These are phyloP conservation scores for Pythium myriotylum DNA, from an alignment of 352 stramenopile genomes.

Conservation along the genomic window DNA sequence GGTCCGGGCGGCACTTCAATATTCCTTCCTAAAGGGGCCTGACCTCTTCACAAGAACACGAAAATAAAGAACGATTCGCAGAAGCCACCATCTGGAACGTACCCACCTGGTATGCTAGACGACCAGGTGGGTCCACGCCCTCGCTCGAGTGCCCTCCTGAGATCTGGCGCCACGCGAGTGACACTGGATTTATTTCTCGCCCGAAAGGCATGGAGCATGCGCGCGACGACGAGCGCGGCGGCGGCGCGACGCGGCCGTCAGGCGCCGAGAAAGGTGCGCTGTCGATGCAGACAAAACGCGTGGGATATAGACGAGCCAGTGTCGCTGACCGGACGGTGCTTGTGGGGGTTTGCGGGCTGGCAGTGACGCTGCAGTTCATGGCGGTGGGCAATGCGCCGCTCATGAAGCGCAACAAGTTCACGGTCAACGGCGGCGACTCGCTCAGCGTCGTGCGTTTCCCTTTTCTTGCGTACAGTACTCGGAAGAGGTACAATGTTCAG, in stretches of 20 bases:
- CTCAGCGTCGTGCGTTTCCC: slow-evolving; percentile 76
- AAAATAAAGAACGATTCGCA: slow-evolving; percentile 18
- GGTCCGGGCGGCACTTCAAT: slow-evolving; percentile 25
- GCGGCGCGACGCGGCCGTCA: slow-evolving; percentile 19
- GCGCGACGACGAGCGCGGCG: not conserved
- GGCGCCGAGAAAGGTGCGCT: slow-evolving; percentile 41
- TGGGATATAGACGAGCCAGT: too few species aligned
- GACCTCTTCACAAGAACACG: not conserved
- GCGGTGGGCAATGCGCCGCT: slow-evolving; percentile 77
- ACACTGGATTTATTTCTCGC: slow-evolving; percentile 1
- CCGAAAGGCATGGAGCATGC: slow-evolving; percentile 20
- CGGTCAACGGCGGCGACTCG: slow-evolving; percentile 68
- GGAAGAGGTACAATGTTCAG: too few species aligned
- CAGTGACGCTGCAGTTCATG: slow-evolving; percentile 86
- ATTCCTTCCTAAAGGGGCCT: not conserved
- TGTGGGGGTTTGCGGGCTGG: too few species aligned
- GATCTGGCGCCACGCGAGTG: slow-evolving; percentile 3
- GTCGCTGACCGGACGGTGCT: too few species aligned
- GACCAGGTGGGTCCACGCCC: not conserved
- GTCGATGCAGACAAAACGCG: too few species aligned
- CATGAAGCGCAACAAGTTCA: slow-evolving; percentile 90
- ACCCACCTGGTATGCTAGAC: slow-evolving; percentile 1
- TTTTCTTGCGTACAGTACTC: too few species aligned
- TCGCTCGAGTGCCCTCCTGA: slow-evolving; percentile 7
- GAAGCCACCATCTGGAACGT: slow-evolving; percentile 10